A percentile compares a stretch with the other conserved stretches of the same genome.
Conservation (phyloP, 192 early-diverging fungal species). For the Coemansia sp. region DNA sequence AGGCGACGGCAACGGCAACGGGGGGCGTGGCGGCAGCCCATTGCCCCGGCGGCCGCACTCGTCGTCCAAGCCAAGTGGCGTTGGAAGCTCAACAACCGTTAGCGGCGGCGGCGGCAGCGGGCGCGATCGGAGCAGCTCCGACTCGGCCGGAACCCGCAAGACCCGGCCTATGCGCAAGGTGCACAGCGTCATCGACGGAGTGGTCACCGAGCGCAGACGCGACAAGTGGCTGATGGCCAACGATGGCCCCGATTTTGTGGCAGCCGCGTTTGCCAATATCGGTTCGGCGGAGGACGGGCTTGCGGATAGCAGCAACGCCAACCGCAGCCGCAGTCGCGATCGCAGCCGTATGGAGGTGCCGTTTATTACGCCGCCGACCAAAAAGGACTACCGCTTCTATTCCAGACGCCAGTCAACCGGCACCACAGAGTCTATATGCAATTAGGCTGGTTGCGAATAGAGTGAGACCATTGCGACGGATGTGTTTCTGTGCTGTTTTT, state of each 20-base stretch:
- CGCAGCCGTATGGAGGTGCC: not conserved
- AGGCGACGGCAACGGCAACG: not conserved
- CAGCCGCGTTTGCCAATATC: not conserved
- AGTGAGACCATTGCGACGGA: too few relatives aligned
- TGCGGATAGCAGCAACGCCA: not conserved
- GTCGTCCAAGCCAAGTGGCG: conserved; percentile 2
- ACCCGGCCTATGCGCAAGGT: conserved; percentile 25
- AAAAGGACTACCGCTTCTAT: not conserved
- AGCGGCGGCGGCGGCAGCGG: not conserved
- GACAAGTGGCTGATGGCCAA: conserved; percentile 6
- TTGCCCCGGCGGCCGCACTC: not conserved
- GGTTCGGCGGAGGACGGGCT: not conserved
- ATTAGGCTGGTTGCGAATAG: not conserved
- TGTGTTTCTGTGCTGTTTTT: too few relatives aligned
- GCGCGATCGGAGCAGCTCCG: conserved; percentile 33
- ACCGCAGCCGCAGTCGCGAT: not conserved
- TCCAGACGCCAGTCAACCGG: conserved; percentile 7
- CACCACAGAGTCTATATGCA: not conserved
- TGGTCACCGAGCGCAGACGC: not conserved
- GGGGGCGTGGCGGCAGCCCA: not conserved
- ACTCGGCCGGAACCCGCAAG: conserved; percentile 6
- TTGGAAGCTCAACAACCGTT: conserved; percentile 7
- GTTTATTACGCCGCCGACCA: not conserved
- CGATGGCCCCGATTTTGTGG: not conserved
- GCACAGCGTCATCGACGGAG: conserved; percentile 20